These are phyloP conservation scores for Neurospora intermedia DNA, from an alignment of 495 filamentous ascomycete genomes.

Conservation along the genomic window DNA sequence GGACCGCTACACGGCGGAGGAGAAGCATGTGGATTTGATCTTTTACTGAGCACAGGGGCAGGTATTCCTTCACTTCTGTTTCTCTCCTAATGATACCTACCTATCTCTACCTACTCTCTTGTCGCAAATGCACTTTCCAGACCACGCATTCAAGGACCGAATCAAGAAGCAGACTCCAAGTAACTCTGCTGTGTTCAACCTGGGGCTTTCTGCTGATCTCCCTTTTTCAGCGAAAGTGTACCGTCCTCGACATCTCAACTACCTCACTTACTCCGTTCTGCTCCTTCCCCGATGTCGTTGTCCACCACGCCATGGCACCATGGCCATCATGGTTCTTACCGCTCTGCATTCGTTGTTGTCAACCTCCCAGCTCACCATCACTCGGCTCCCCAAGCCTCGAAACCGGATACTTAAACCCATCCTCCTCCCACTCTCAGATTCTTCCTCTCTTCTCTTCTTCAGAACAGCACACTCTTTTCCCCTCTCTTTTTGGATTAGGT, in stretches of 20 bases:
- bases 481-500: slow-evolving; percentile 18
- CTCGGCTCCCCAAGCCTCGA: neutral
- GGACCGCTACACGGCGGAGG: slow-evolving; percentile 47
- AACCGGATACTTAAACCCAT: neutral
- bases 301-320: neutral
- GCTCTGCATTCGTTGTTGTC: neutral
- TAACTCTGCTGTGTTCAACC: neutral
- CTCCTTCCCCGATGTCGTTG: neutral
- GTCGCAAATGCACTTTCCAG: neutral
- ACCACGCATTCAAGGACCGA: neutral
- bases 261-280: neutral
- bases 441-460: slow-evolving; percentile 4
- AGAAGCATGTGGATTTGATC: slow-evolving; percentile 44
- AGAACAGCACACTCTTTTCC: slow-evolving; percentile 14
- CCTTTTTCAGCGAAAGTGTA: neutral
- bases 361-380: neutral
- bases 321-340: neutral
- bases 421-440: neutral
- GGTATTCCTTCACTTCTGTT: neutral
- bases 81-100: neutral
- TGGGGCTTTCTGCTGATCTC: neutral
- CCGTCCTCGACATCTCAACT: neutral
- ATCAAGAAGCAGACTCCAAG: neutral
- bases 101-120: neutral
- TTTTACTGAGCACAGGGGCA: slow-evolving; percentile 37